Evolutionary conservation across 768 basidiomycete species (phyloP).

Genomic region (Boletus rubropictus): DNA sequence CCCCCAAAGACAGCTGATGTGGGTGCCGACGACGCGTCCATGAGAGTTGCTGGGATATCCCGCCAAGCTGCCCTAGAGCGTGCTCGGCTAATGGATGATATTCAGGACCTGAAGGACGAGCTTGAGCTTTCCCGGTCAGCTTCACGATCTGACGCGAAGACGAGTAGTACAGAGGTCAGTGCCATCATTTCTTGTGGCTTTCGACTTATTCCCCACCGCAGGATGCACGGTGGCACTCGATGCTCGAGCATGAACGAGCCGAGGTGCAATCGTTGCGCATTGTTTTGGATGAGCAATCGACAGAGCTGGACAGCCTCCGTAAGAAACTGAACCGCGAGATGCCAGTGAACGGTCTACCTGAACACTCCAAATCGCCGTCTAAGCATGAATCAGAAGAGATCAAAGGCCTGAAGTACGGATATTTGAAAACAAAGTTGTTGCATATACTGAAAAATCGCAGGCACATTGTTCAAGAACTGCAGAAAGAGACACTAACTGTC

Average conservation of each 20-base stretch:
- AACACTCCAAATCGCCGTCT: slow-evolving; percentile 31
- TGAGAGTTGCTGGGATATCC: slow-evolving; percentile 43
- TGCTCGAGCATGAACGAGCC: slow-evolving; percentile 29
- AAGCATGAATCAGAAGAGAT: slow-evolving; percentile 65
- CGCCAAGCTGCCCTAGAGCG: slow-evolving; percentile 49
- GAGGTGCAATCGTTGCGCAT: slow-evolving; percentile 29
- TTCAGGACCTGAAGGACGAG: slow-evolving; percentile 46
- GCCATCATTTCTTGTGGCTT: background rate
- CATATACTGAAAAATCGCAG: slow-evolving; percentile 32
- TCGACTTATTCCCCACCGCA: slow-evolving; percentile 4
- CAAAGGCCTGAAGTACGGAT: slow-evolving; percentile 68
- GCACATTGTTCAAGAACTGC: slow-evolving; percentile 84
- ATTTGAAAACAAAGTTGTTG: background rate
- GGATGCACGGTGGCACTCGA: slow-evolving; percentile 27
- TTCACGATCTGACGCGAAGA: slow-evolving; percentile 16
- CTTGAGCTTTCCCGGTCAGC: slow-evolving; percentile 36
- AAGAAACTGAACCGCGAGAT: slow-evolving; percentile 60
- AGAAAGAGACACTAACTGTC: slow-evolving; percentile 65
- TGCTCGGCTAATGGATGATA: slow-evolving; percentile 48
- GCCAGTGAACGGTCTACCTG: slow-evolving; percentile 37
- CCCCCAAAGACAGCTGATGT: slow-evolving; percentile 42
- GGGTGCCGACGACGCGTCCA: slow-evolving; percentile 38
- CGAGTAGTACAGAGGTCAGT: slow-evolving; percentile 27
- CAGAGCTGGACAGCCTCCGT: slow-evolving; percentile 51
- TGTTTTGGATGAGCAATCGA: slow-evolving; percentile 35